Evolutionary conservation across 2,329 filamentous ascomycete species (phyloP), one percentile per base, ranked within the genome.

Genomic region (Leptographium lundbergii): DNA sequence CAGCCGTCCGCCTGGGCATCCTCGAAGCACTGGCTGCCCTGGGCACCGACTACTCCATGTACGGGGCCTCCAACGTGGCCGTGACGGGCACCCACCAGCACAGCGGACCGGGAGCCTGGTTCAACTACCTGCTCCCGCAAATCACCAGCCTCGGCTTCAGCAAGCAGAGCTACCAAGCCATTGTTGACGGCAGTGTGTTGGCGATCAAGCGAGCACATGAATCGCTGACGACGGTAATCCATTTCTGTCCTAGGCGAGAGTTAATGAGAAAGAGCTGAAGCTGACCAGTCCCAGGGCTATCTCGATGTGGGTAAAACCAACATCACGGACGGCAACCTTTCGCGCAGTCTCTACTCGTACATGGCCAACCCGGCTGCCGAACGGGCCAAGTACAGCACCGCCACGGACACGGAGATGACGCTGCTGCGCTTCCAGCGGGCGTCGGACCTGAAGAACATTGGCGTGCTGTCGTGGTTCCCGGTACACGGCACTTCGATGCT

Each of bases 1-100:
- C 91, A 0, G 92, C 91, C 2, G 78, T 96, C 50, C 82, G 91
- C 17, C 84, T 91, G 70, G 91, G 91, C n/a, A 90, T 96, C 54
- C 73, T 97, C 13, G 80, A 92, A 58, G 88, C 83, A 1, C 76
- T 97, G 10, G 75, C 77, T 47, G 76, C 74, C 0, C 74, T 95
- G 9, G 92, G 91, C 0, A 71, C 77, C 19, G 85, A 87, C 3
- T 96, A 91, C 69, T 76, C 81, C 1, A 73, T 86, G 32, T 97
- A 96, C 71, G 82, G 79, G 54, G 81, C 88, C 66, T 80, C 88
- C 65, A 97, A 96, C 67, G 74, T 96, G 42, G 92, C 92, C 39
- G 81, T 97, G 25, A 95, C 90, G 0, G 92, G 91, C 58, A 97
- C 92, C 0, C 92, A 97, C 71, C 94, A 89, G 29, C 92, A 97